These are phyloP conservation scores for Cladophialophora yegresii DNA, from an alignment of 2,329 filamentous ascomycete genomes.

Conservation along the genomic window DNA sequence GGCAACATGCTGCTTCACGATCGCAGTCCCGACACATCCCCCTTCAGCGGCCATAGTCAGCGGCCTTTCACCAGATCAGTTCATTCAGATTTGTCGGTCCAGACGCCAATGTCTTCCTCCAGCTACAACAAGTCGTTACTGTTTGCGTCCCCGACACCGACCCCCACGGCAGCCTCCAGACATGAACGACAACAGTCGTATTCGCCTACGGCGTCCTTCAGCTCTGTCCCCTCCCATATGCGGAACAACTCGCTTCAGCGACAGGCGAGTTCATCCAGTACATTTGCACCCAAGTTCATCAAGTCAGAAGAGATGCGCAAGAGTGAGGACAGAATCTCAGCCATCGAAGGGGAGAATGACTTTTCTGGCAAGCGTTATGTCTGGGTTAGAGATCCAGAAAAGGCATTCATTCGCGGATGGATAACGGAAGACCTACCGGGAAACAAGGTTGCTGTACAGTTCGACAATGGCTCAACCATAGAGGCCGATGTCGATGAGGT, in stretches of 20 bases:
- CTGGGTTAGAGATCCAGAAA: slow-evolving; percentile 85
- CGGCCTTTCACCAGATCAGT: slow-evolving; percentile 73
- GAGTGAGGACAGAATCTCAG: slow-evolving; percentile 58
- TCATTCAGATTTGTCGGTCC: slow-evolving; percentile 53
- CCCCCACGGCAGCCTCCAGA: slow-evolving; percentile 49
- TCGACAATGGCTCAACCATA: slow-evolving; percentile 88
- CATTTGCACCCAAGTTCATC: slow-evolving; percentile 96
- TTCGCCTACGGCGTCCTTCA: slow-evolving; percentile 56
- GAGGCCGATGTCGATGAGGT: slow-evolving; percentile 83
- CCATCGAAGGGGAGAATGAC: slow-evolving; percentile 96
- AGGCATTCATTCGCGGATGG: slow-evolving; percentile 89
- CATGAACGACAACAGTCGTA: slow-evolving; percentile 72
- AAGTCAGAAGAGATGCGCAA: slow-evolving; percentile 75
- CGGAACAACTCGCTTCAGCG: slow-evolving; percentile 64
- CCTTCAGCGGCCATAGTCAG: slow-evolving; percentile 66
- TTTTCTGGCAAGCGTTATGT: slow-evolving; percentile 99
- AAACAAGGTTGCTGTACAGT: slow-evolving; percentile 78
- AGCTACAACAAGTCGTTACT: slow-evolving; percentile 73
- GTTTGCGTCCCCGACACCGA: slow-evolving; percentile 60
- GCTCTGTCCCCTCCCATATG: slow-evolving; percentile 45
- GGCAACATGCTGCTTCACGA: slow-evolving; percentile 34
- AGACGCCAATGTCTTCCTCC: slow-evolving; percentile 33
- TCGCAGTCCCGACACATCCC: slow-evolving; percentile 32
- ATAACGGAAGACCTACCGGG: slow-evolving; percentile 77
- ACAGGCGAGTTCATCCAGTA: slow-evolving; percentile 64